Evolutionary conservation across 495 filamentous ascomycete genomes (phyloP), one percentile per base, ranked within the genome.

Genomic region (Neurospora sp.): DNA sequence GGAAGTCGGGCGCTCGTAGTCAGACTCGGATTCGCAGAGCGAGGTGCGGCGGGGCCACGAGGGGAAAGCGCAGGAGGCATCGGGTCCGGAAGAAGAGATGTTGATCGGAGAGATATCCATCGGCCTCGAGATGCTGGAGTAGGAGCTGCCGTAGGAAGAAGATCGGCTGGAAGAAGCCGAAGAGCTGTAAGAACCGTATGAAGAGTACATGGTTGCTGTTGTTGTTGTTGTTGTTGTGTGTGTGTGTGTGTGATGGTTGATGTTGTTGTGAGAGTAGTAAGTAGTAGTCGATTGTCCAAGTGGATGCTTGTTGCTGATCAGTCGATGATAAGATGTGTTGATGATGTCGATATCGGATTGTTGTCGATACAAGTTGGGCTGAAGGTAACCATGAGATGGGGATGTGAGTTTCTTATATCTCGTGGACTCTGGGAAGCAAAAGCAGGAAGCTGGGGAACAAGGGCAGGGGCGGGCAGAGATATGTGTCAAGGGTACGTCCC

Each of bases 51-150:
- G 80, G 12, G 85, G 85, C 85, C 85, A 87, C 62, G 85, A 87
- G n/a, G 85, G 85, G 76, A 84, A 87, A 23, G 85, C 85, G 80
- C 84, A 86, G 71, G 75, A 79, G 10, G 82, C 76, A 73, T 83
- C 83, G 76, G 83, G 79, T 7, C 75, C 74, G 73, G 79, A 76
- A 12, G 81, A 78, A 35, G 83, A 81, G 39, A 82, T 83, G 75
- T 79, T 80, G 73, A 79, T 83, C 39, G 83, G 81, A 39, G 83
- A 80, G 75, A 89, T 89, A 76, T 89, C 87, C 76, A 88, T 84
- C 74, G 87, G 86, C 66, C 84, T 80, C 6, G 87, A 76, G 39
- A 79, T 83, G 69, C 79, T 82, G 76, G 78, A 81, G 75, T 73
- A 76, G 27, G 71, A 44, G 74, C 71, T 75, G 70, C 70, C 23